Base-by-base conservation (phyloP, 495 filamentous ascomycete genomes). In the Penicillium diatomitis region DNA sequence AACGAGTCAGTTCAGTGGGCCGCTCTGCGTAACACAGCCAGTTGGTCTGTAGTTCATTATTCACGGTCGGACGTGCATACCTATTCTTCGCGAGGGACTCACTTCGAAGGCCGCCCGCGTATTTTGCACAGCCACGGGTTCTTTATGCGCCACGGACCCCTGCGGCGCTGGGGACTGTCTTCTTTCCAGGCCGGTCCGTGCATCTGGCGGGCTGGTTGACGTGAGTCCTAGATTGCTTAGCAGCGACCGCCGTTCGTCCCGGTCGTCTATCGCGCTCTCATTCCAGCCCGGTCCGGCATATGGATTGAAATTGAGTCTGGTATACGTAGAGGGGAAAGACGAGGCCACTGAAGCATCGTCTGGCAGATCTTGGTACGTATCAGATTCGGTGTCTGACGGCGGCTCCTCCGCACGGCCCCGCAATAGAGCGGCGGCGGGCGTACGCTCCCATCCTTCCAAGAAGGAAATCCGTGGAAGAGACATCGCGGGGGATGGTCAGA, bases 61-160 rank as follows among this genome's bases (percentile, higher is more conserved):
- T 32, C 44, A 33, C 9, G 44, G 41, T 10, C 9, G 7, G 35
- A 29, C 47, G n/a, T 32, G 61, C 79, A 58, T 72, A 86, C 83
- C 65, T 45, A 85, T 71, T 61, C 85, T 75, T 61, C 79, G 86
- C 51, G 73, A 70, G 47, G 61, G 72, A 43, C 79, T 76, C 2
- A 88, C 82, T 62, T 87, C 82, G 60, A 87, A 88, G 32, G 85
- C 85, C 1, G 77, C 79, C 10, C 79, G 74, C 4, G 83, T 74
- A 47, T 78, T 68, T 30, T 20, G 20, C 57, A 48, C 39, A 50
- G 48, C 36, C 55, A 51, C 2, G 36, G 53, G 54, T 33, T 57
- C 53, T 32, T 46, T 62, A 40, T 45, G 43, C 12, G 11, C 20
- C 33, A 37, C 40, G 7, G 47, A 9, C 47, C 30, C 30, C 8